These are phyloP conservation scores for Aegilops longissima DNA, from an alignment of 176 grass and related monocot species.

Conservation along the genomic window DNA sequence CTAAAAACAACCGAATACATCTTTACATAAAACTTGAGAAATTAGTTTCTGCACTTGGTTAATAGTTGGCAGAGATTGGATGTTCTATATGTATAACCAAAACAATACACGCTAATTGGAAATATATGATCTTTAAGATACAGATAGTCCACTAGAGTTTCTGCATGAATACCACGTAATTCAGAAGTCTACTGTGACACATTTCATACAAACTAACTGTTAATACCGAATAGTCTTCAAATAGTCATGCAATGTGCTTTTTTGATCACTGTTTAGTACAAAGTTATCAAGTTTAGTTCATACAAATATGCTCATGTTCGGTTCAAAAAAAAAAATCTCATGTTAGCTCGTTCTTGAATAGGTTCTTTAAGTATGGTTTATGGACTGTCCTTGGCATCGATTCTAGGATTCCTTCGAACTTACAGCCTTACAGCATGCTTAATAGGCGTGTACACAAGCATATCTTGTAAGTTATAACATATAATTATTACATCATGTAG, in stretches of 20 bases:
- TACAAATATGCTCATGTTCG: slow-evolving; percentile 15
- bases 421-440: slow-evolving; percentile 1
- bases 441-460: neutral
- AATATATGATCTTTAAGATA: neutral
- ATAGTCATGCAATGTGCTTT: neutral
- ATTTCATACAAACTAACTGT: slow-evolving; percentile 10
- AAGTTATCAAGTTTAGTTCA: neutral
- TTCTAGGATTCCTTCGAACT: slow-evolving; percentile 22
- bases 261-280: neutral
- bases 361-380: slow-evolving; percentile 3
- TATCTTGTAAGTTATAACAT: slow-evolving; percentile 1
- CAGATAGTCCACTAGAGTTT: neutral
- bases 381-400: neutral
- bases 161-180: neutral
- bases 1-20: slow-evolving; percentile 2
- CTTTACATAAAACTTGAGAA: neutral
- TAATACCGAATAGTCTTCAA: neutral
- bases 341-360: neutral
- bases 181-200: neutral
- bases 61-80: neutral
- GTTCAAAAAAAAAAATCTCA: neutral
- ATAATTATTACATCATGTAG: neutral
- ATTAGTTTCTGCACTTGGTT: slow-evolving; percentile 8
- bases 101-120: neutral
- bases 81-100: neutral